Evolutionary conservation across 1,284 basidiomycete species (phyloP), one percentile per base, ranked within the genome.

Genomic region (Schizophyllum amplum): DNA sequence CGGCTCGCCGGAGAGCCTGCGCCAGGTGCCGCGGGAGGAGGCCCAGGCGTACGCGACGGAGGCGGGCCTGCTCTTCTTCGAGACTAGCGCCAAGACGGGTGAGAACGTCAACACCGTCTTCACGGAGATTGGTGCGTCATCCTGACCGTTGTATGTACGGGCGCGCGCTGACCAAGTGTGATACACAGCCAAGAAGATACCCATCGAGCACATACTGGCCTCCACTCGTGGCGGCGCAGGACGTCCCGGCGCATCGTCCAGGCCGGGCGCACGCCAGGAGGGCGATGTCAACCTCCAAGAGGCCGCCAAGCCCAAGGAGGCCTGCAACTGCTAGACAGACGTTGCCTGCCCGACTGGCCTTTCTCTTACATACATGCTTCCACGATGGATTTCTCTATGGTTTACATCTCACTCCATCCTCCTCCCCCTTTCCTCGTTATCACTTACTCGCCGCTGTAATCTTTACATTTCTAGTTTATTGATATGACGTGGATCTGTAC

Each of bases 61-160:
- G 72, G 86, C 88, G 27, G 90, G 92, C 1, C 71, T 99, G 56
- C 75, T 99, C 56, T 99, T 99, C 80, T 98, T 98, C 66, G 96
- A 99, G 78, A 98, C 96, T 21, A 92, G 88, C 67, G 96, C 96
- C 48, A 99, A 99, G 86, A 97, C 94, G 7, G 97, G 97, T 47
- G 90, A 96, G 65, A 95, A 95, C 51, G 85, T 99, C 55, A 89
- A 95, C 51, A 96, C 99, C 68, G 86, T 99, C 27, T 99, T 99
- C 70, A 99, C 96, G 6, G 97, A 99, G 74, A 97, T 98, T 67
- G 94, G 94, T 95, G 24, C 58, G 69, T 70, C 51, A 20, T 33
- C 6, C 27, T 33, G 55, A 53, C 53, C 55, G 46, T 5, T 25
- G 52, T 49, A 26, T 22, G 11, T 54, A 21, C n/a, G 25, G 22